phyloP scores from a whole-genome alignment of 495 filamentous ascomycete species.

The Trichocladium antarcticum region DNA sequence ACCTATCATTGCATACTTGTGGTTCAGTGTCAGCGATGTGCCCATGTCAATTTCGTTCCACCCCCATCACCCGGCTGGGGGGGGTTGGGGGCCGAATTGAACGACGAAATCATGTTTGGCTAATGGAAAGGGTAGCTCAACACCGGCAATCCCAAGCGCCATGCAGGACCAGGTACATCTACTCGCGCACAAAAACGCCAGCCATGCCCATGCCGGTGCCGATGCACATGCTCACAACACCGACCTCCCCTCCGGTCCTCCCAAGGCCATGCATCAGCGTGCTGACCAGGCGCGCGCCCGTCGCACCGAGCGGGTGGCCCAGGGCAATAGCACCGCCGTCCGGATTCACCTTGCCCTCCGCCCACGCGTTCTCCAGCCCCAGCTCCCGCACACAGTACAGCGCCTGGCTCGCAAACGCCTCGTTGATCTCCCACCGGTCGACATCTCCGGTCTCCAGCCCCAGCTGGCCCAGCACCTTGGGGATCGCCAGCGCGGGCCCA shows the following conservation, averaged over 20 bases:
- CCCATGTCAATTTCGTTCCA: too few species aligned
- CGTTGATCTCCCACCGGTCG: conserved; percentile 90
- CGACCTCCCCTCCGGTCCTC: conserved; percentile 49
- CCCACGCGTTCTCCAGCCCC: conserved; percentile 50
- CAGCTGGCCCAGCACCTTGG: conserved; percentile 57
- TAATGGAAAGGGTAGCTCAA: too few species aligned
- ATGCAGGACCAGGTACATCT: too few species aligned
- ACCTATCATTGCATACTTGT: too few species aligned
- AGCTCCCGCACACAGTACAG: conserved; percentile 68
- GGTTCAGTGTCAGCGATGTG: too few species aligned
- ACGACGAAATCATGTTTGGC: too few species aligned
- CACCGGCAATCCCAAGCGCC: background rate
- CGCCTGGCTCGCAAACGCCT: conserved; percentile 86
- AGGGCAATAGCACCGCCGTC: conserved; percentile 90
- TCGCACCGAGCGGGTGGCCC: conserved; percentile 87
- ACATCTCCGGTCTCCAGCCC: conserved; percentile 59
- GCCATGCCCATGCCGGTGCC: conserved; percentile 65
- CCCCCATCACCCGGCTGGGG: too few species aligned
- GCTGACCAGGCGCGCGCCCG: conserved; percentile 70
- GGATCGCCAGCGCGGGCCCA: conserved; percentile 76
- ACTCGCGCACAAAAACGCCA: conserved; percentile 73
- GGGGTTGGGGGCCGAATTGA: too few species aligned
- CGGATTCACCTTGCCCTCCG: conserved; percentile 64
- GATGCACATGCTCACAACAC: conserved; percentile 79
- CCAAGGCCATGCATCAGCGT: conserved; percentile 59